These are phyloP conservation scores for Neurospora sp. DNA, from an alignment of 495 filamentous ascomycete species.

Conservation along the genomic window DNA sequence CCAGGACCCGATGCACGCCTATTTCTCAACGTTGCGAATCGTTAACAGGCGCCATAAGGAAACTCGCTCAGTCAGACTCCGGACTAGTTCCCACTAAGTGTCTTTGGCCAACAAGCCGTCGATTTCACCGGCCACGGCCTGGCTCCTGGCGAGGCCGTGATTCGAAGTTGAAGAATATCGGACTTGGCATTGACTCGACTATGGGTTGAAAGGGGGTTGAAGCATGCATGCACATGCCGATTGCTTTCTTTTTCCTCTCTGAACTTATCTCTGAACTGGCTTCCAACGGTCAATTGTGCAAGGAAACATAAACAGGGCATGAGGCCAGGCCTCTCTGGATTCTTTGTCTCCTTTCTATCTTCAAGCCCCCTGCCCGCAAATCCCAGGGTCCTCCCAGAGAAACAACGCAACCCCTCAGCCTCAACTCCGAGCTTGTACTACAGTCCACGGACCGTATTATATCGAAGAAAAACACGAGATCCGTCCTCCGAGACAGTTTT, in stretches of 20 bases:
- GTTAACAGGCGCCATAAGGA: not conserved
- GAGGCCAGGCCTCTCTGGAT: not conserved
- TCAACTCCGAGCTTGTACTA: not conserved
- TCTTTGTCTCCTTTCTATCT: not conserved
- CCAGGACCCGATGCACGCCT: not conserved
- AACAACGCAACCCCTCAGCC: not conserved
- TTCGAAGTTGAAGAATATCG: not conserved
- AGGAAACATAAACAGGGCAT: not conserved
- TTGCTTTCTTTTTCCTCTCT: not conserved
- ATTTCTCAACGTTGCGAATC: not conserved
- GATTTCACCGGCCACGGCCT: not conserved
- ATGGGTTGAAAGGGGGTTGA: not conserved
- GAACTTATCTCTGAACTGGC: not conserved
- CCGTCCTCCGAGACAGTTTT: not conserved
- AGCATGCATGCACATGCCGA: not conserved
- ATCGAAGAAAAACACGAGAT: not conserved
- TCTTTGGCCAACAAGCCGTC: not conserved
- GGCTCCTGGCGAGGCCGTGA: not conserved
- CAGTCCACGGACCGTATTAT: not conserved
- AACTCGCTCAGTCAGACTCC: not conserved
- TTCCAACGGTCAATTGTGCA: not conserved
- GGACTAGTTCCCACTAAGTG: not conserved
- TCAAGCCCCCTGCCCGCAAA: not conserved
- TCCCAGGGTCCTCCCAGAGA: not conserved
- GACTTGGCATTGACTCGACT: not conserved